These are phyloP conservation scores for Tulasnella sp. DNA, from an alignment of 768 basidiomycete genomes.

Conservation along the genomic window DNA sequence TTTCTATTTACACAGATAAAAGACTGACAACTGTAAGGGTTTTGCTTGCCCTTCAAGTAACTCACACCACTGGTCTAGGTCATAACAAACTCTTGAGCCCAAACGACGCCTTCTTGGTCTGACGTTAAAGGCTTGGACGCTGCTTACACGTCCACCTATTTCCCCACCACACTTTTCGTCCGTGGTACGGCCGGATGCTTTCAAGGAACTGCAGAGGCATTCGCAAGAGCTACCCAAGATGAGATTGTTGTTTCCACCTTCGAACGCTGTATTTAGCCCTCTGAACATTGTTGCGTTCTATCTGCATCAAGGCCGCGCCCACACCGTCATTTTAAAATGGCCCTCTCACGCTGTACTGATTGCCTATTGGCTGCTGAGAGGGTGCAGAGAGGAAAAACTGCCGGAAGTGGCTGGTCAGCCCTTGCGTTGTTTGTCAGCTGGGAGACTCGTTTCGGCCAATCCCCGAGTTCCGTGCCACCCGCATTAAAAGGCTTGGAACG, in stretches of 20 bases:
- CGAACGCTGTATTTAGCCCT: too few species aligned
- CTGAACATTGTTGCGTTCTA: too few species aligned
- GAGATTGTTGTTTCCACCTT: conserved; percentile 34
- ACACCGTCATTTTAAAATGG: conserved; percentile 39
- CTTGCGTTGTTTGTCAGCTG: neutral
- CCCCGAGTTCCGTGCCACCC: neutral
- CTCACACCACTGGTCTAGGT: too few species aligned
- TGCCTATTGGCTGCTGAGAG: conserved; percentile 20
- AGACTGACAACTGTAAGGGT: too few species aligned
- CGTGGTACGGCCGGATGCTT: conserved; percentile 36
- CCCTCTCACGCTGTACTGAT: too few species aligned
- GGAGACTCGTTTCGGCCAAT: neutral
- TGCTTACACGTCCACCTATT: neutral
- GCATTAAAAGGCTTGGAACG: neutral
- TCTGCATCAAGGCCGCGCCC: conserved; percentile 28
- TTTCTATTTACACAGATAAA: too few species aligned
- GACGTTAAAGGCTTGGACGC: conserved; percentile 23
- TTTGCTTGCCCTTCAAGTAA: too few species aligned
- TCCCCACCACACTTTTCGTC: conserved; percentile 34
- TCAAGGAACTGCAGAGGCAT: conserved; percentile 32
- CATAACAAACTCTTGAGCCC: too few species aligned
- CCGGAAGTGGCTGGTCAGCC: neutral
- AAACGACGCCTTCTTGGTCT: conserved; percentile 10
- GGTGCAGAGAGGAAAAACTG: conserved; percentile 36
- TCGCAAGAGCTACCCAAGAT: conserved; percentile 32